Evolutionary conservation across 2,329 filamentous ascomycete species (phyloP), one percentile per base, ranked within the genome.

Genomic region (Phialocephala subalpina): DNA sequence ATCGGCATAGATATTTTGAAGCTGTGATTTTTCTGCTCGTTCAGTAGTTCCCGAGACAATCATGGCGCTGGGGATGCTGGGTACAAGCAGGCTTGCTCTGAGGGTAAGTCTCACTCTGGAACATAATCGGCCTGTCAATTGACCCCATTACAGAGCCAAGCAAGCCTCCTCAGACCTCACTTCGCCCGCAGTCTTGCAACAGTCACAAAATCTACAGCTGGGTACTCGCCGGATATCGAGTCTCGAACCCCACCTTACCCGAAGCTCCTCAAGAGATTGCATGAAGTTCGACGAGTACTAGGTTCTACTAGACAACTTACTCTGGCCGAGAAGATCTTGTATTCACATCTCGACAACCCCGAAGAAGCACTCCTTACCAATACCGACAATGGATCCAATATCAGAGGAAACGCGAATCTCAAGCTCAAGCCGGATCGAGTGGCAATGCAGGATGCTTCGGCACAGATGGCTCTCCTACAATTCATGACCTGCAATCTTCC

Each of bases 401-500:
- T 99, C 68, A 89, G 96, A 49, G 95, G 95, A 72, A 89, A 89
- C 76, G 94, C 94, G 59, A 98, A 97, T 78, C 86, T 99, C 80
- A 97, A 97, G 83, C 91, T 99, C 79, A 97, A 97, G 81, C 96
- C 96, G 25, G 96, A 99, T 79, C 89, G 96, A 61, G 96, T 98
- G 73, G 97, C 97, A 70, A 99, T 99, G 96, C 96, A 99, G 81
- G 96, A 99, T 83, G 96, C 96, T 16, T 97, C 93, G 35, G 96
- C 96, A 6, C 96, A 99, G 82, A 99, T 99, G 96, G 96, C 96
- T 1, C 83, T 99, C 70, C 83, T 99, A 73, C 96, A 99, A 81
- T 99, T 99, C 85, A 99, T 99, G 95, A 93, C 92, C 33, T 99
- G 96, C 80, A 92, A 93, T 63, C 86, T 99, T 62, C 92, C 91